A percentile compares a stretch with the other conserved stretches of the same genome.
phyloP scores from a whole-genome alignment of 2,329 filamentous ascomycete species.

The Cercospora janseana region DNA sequence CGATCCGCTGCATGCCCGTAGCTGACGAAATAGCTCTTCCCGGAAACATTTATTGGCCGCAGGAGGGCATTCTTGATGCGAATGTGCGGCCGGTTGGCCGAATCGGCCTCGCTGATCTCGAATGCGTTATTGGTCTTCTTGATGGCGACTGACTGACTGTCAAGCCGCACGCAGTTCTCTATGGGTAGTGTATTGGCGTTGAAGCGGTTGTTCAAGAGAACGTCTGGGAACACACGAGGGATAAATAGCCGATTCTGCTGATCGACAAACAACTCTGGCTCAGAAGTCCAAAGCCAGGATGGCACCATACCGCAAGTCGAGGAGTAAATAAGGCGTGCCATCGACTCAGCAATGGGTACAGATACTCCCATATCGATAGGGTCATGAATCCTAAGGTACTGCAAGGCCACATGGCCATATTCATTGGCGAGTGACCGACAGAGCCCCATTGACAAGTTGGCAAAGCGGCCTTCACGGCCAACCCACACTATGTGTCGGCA shows the following conservation, averaged over 20 bases:
- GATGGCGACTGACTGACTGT: constrained; percentile 10
- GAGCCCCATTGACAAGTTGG: constrained; percentile 4
- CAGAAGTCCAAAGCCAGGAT: constrained; percentile 9
- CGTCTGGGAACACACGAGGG: constrained; percentile 3
- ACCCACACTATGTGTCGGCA: constrained; percentile 12
- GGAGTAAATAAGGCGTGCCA: constrained; percentile 2
- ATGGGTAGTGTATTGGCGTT: constrained; percentile 5
- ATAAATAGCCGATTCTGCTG: neutral
- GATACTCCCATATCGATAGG: constrained; percentile 1
- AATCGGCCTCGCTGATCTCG: constrained; percentile 2
- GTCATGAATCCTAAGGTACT: constrained; percentile 5
- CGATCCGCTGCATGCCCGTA: constrained; percentile 6
- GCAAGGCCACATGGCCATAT: constrained; percentile 11
- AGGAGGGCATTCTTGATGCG: constrained; percentile 11
- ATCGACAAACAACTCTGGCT: constrained; percentile 5
- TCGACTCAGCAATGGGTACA: constrained; percentile 7
- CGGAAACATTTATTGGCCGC: constrained; percentile 8
- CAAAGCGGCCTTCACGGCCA: constrained; percentile 8
- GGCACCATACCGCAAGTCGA: constrained; percentile 1
- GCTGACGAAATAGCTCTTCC: constrained; percentile 13
- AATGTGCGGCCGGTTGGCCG: neutral
- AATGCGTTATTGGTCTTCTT: constrained; percentile 11
- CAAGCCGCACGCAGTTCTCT: neutral
- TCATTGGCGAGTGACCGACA: constrained; percentile 10
- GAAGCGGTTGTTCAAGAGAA: constrained; percentile 4